Evolutionary conservation across 176 grass and related monocot species (phyloP).

Genomic region (Canna indica): DNA sequence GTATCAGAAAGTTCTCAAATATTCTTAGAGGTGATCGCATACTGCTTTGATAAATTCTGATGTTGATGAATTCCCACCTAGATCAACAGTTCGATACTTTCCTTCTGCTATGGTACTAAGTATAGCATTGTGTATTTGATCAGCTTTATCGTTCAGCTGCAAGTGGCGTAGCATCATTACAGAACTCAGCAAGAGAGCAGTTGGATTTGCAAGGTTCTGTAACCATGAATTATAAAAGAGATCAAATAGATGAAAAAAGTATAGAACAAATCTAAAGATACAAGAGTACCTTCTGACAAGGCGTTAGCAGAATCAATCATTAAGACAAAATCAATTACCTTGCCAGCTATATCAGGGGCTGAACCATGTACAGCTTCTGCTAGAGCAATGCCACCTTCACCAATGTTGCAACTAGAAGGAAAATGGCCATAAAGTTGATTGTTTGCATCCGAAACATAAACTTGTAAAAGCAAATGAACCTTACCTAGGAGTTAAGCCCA

Average conservation of each 20-base stretch:
- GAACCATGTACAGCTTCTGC: slow-evolving; percentile 98
- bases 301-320: no score
- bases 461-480: no score
- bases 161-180: slow-evolving; percentile 96
- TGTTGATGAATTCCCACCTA: slow-evolving; percentile 57
- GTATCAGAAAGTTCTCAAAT: no score
- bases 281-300: no score
- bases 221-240: slow-evolving; percentile 7
- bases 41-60: slow-evolving; percentile 85
- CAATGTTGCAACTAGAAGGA: slow-evolving; percentile 71
- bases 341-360: slow-evolving; percentile 95
- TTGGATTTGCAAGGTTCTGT: slow-evolving; percentile 92
- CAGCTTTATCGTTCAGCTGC: slow-evolving; percentile 68
- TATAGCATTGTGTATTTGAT: slow-evolving; percentile 76
- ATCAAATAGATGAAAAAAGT: background rate
- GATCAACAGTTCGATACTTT: slow-evolving; percentile 65
- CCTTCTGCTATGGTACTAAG: slow-evolving; percentile 71
- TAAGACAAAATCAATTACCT: slow-evolving; percentile 36
- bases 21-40: slow-evolving; percentile 57
- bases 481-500: slow-evolving; percentile 95
- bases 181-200: slow-evolving; percentile 79
- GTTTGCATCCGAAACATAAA: no score
- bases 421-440: no score
- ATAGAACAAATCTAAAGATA: background rate
- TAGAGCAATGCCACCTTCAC: slow-evolving; percentile 91